These are phyloP conservation scores for Calonectria fujianensis DNA, from an alignment of 2,329 filamentous ascomycete genomes.

Conservation along the genomic window DNA sequence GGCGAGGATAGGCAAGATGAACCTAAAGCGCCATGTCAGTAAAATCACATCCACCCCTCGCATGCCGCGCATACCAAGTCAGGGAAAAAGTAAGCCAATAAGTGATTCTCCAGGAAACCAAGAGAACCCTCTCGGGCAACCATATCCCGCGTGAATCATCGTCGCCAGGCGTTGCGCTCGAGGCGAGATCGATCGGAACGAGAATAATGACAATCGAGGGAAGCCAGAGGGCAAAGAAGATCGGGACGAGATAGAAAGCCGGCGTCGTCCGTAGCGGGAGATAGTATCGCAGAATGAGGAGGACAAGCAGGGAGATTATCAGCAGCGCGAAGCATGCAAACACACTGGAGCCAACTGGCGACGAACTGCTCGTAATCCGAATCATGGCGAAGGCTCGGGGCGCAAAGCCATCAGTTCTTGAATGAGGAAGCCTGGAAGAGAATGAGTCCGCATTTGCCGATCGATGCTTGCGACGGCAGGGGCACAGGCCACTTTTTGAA, in stretches of 20 bases:
- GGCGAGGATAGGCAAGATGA: slow-evolving; percentile 92
- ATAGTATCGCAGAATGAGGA: slow-evolving; percentile 91
- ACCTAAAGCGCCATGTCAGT: slow-evolving; percentile 70
- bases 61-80: slow-evolving; percentile 81
- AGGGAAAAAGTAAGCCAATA: slow-evolving; percentile 98
- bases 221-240: slow-evolving; percentile 96
- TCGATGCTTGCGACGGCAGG: slow-evolving; percentile 49
- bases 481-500: slow-evolving; percentile 49
- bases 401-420: slow-evolving; percentile 55
- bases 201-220: slow-evolving; percentile 93
- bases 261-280: slow-evolving; percentile 93
- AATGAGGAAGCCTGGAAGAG: slow-evolving; percentile 46
- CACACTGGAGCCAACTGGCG: slow-evolving; percentile 85
- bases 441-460: slow-evolving; percentile 40
- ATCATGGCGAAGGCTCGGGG: slow-evolving; percentile 65
- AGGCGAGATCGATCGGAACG: slow-evolving; percentile 96
- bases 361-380: slow-evolving; percentile 71
- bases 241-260: slow-evolving; percentile 90
- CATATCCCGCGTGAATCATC: slow-evolving; percentile 86
- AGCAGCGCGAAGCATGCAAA: slow-evolving; percentile 85
- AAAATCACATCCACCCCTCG: not conserved
- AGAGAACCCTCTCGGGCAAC: slow-evolving; percentile 84
- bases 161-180: slow-evolving; percentile 84
- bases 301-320: slow-evolving; percentile 83
- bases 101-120: slow-evolving; percentile 94